Evolutionary conservation across 2,329 filamentous ascomycete genomes (phyloP).

Genomic region (Coniochaeta prunicola): DNA sequence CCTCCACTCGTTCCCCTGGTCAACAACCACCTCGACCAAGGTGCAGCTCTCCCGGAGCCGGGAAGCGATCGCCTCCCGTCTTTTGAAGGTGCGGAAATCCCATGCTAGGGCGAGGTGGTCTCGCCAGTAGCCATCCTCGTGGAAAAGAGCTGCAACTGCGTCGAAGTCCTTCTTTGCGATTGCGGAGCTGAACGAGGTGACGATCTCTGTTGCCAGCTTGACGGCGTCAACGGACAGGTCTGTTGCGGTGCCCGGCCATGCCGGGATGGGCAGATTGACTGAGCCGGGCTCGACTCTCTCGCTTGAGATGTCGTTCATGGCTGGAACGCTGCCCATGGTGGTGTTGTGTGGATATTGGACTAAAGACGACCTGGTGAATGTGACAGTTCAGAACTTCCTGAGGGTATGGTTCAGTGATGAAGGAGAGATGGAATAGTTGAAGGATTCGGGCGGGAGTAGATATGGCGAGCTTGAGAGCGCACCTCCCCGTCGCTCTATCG

Average conservation of each 20-base stretch:
- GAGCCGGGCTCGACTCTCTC: conserved; percentile 26
- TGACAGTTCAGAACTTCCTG: too few relatives aligned
- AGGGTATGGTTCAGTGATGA: neutral
- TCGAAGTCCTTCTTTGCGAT: conserved; percentile 24
- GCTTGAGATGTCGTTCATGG: conserved; percentile 9
- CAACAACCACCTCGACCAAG: conserved; percentile 27
- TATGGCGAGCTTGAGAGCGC: neutral
- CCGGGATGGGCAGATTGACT: conserved; percentile 27
- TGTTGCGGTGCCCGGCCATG: conserved; percentile 30
- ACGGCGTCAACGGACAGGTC: conserved; percentile 25
- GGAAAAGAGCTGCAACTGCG: conserved; percentile 34
- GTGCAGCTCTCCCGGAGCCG: conserved; percentile 23
- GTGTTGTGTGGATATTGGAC: neutral
- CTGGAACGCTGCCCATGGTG: neutral
- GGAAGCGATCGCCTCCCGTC: conserved; percentile 28
- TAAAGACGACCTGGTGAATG: neutral
- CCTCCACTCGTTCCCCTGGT: conserved; percentile 29
- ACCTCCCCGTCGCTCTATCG: neutral
- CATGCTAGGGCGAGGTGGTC: conserved; percentile 51
- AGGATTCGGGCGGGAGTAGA: too few relatives aligned
- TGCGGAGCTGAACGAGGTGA: conserved; percentile 29
- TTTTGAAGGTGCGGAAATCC: conserved; percentile 47
- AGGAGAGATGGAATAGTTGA: neutral
- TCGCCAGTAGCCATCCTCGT: conserved; percentile 47
- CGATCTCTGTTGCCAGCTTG: conserved; percentile 25